Conservation (phyloP, 2,329 filamentous ascomycete genomes). For the Colletotrichum cordylinicola region DNA sequence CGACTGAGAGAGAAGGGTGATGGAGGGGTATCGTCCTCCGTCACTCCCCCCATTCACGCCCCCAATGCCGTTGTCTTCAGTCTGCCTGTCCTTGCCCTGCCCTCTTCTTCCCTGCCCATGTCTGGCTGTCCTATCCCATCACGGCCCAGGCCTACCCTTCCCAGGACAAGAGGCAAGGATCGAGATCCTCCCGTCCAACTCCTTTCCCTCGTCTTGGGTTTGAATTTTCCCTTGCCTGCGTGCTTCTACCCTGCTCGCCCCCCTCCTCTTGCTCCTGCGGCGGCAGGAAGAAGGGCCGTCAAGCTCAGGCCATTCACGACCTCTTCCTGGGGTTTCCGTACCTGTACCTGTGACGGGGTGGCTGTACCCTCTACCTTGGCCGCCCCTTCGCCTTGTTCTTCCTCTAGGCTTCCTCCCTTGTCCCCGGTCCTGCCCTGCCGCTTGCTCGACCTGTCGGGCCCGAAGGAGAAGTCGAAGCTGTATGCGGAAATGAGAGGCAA, state of each 20-base stretch:
- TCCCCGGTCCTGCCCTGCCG: neutral
- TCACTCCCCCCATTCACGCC: neutral
- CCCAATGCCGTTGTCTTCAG: neutral
- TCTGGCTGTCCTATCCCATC: neutral
- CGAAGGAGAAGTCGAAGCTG: neutral
- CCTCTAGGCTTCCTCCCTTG: neutral
- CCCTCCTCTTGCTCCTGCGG: neutral
- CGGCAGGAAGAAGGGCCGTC: neutral
- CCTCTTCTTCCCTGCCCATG: neutral
- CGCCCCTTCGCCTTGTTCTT: neutral
- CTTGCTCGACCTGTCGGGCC: neutral
- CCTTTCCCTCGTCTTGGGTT: conserved; percentile 4
- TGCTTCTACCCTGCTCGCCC: neutral
- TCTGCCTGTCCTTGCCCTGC: neutral
- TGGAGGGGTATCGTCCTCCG: neutral
- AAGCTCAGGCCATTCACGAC: neutral
- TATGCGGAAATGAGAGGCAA: neutral
- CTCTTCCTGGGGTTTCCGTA: neutral
- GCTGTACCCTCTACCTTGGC: neutral
- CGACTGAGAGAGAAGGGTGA: neutral
- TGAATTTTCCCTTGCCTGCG: neutral
- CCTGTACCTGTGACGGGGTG: neutral
- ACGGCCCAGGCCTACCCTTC: neutral
- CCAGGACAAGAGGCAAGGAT: conserved; percentile 1
- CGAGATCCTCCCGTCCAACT: conserved; percentile 15